Conservation (phyloP, 495 filamentous ascomycete genomes). For the Thermothielavioides terrestris region DNA sequence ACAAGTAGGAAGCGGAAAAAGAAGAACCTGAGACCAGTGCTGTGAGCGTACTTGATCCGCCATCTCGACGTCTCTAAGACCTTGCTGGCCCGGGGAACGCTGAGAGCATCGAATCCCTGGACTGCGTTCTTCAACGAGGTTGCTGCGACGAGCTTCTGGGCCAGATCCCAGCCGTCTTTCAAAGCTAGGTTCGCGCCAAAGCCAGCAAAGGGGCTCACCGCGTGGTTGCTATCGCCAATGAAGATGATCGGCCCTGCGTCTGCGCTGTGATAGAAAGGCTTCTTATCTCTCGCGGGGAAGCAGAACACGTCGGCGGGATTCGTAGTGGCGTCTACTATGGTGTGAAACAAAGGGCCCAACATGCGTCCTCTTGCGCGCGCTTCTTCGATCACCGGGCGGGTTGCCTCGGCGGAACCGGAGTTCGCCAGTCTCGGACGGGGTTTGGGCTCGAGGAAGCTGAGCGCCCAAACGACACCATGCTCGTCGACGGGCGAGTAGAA, state of each 20-base stretch:
- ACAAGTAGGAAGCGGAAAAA: background rate
- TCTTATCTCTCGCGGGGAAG: constrained; percentile 28
- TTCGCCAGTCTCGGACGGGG: background rate
- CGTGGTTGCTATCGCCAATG: constrained; percentile 38
- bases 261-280: constrained; percentile 27
- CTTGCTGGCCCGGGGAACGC: constrained; percentile 17
- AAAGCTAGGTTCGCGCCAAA: constrained; percentile 36
- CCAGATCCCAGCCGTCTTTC: constrained; percentile 34
- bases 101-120: constrained; percentile 21
- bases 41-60: constrained; percentile 25
- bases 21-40: constrained; percentile 11
- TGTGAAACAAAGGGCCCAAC: constrained; percentile 26
- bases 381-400: constrained; percentile 15
- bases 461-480: constrained; percentile 24
- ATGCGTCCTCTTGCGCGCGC: constrained; percentile 18
- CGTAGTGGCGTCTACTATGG: constrained; percentile 23
- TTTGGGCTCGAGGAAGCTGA: constrained; percentile 20
- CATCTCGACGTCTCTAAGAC: constrained; percentile 17
- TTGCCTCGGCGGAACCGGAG: constrained; percentile 1
- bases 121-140: constrained; percentile 13
- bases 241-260: constrained; percentile 22
- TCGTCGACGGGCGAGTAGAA: constrained; percentile 30
- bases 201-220: constrained; percentile 37
- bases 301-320: constrained; percentile 18
- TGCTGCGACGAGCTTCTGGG: constrained; percentile 21